Base-by-base conservation (phyloP, 345 rosid genomes). In the Melaleuca quinquenervia region DNA sequence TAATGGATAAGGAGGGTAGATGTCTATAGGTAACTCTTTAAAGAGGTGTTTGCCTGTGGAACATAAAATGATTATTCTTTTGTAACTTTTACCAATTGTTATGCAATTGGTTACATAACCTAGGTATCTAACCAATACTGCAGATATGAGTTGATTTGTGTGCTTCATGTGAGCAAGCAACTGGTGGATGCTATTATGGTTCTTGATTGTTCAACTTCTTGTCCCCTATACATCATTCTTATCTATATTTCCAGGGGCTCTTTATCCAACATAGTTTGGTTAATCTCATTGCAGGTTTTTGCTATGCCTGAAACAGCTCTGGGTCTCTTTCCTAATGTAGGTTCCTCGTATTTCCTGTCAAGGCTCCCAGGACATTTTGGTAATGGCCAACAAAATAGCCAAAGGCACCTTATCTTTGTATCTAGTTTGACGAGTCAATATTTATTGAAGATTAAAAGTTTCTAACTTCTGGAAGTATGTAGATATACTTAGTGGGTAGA, bases 291-390 rank as follows among this genome's bases (percentile, higher is more conserved):
- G 87, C 90, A 96, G 96, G 86, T 93, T 83, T 96, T 96, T 93
- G 97, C 97, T 82, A 96, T 95, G 98, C 98, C 97, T 58, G 96
- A 96, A 89, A 93, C 96, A 83, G 93, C 94, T 55, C 86, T 96
- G 45, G 96, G 96, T 29, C 97, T 95, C 90, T 95, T 96, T 88
- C 98, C 96, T 49, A 96, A 95, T 91, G 85, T 94, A 48, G 97
- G 96, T 52, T 94, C 96, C 85, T 93, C 99, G 9, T 96, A 91
- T 87, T 94, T 92, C 93, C 88, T 96, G 91, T 92, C 96, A 86
- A 94, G 98, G 87, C 96, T 96, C 83, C 95, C 95, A 11, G 96
- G 98, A 52, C 94, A 92, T 91, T 94, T 94, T 85, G 96, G 98
- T 94, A 94, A 87, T 29, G 75, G 26, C 20, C 22, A n/a, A 52